These are phyloP conservation scores for Schizosaccharomyces lindneri DNA, from an alignment of 805 yeast species.

Conservation along the genomic window DNA sequence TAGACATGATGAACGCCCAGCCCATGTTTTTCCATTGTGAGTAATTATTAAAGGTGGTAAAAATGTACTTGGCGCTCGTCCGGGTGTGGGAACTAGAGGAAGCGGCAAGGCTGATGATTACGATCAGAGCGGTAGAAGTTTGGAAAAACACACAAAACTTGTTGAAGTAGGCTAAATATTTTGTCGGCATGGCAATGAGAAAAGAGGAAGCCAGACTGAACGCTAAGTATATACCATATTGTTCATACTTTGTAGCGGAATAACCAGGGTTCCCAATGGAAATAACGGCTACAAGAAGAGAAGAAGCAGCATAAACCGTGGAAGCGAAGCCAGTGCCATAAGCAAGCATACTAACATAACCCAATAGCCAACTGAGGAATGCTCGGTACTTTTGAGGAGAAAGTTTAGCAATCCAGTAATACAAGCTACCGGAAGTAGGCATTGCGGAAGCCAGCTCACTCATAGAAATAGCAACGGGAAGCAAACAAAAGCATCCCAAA, in stretches of 20 bases:
- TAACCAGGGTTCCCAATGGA: neutral
- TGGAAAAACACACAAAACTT: neutral
- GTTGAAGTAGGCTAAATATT: neutral
- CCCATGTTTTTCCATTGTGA: neutral
- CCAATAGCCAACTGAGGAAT: neutral
- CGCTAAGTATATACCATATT: neutral
- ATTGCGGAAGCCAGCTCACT: constrained; percentile 39
- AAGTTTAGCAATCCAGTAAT: constrained; percentile 29
- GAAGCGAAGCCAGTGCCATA: neutral
- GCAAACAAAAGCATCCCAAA: constrained; percentile 30
- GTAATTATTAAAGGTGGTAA: neutral
- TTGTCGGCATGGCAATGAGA: neutral
- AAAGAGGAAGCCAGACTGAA: neutral
- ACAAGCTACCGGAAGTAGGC: constrained; percentile 44
- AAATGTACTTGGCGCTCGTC: neutral
- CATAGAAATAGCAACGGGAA: constrained; percentile 32
- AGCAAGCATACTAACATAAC: neutral
- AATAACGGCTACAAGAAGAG: neutral
- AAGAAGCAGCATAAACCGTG: neutral
- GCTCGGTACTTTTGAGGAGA: neutral
- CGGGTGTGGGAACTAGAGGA: neutral
- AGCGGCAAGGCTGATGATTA: neutral
- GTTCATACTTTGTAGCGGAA: neutral
- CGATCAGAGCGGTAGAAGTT: neutral
- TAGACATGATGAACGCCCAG: neutral